Base-by-base conservation (phyloP, 2,329 filamentous ascomycete genomes). In the Pseudogymnoascus sp. region DNA sequence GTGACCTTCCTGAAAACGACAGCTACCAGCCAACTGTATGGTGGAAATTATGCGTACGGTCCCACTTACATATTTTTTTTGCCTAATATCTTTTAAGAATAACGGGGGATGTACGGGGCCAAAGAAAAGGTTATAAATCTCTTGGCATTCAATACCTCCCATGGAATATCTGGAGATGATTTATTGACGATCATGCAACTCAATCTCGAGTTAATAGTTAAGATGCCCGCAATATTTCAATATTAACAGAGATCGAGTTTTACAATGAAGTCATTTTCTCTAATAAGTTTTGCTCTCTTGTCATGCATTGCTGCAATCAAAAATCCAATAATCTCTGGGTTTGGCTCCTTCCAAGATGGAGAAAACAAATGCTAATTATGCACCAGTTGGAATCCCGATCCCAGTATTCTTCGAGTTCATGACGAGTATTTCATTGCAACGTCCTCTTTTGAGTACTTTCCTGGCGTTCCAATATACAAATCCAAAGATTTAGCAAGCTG, bases 361-460 rank as follows among this genome's bases (percentile, higher is more conserved):
- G 40, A 44, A 13, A 44, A 44, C 40, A 44, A 44, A 44, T 44
- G 17, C 40, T 44, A 17, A 44, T 21, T 13, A 17, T 44, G 19
- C 19, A 44, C 17, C n/a, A 44, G 82, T 15, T 83, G 80, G 70
- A 82, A 83, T 64, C 78, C 81, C 11, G 82, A 84, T 66, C 81
- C 82, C 0, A 81, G 81, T 0, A 77, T 83, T 40, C 66, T 82
- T 10, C 75, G 80, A 2, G 78, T 82, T 19, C 74, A 74, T 7
- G 67, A 76, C 44, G 79, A 82, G 67, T 84, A 79, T 68, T 83
- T 80, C 70, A 75, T 83, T 21, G 79, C 78, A 4, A 83, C 79
- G 1, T 83, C 81, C 0, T 79, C 79, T 0, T 84, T 84, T 64
- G 81, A 84, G 69, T 82, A 78, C 71, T 82, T 78, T 63, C 81